These are phyloP conservation scores for Xylariaceae sp. DNA, from an alignment of 2,329 filamentous ascomycete genomes.

Conservation along the genomic window DNA sequence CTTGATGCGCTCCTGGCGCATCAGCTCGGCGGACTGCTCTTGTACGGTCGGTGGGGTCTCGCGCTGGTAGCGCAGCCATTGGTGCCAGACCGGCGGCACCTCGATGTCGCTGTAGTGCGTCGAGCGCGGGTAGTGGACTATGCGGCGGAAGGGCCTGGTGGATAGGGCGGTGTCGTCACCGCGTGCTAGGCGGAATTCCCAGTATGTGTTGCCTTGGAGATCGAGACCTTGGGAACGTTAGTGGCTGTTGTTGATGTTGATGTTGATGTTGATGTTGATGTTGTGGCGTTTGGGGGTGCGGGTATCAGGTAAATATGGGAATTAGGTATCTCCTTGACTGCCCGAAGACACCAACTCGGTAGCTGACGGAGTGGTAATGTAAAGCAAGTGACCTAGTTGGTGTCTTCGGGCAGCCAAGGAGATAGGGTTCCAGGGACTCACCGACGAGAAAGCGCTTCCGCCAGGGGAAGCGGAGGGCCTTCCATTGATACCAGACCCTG, in stretches of 20 bases:
- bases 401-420: too few species aligned
- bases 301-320: background rate
- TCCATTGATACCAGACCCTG: conserved; percentile 58
- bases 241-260: background rate
- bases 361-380: too few species aligned
- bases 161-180: conserved; percentile 27
- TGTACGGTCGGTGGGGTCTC: conserved; percentile 49
- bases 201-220: conserved; percentile 63
- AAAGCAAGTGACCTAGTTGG: background rate
- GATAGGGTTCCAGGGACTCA: conserved; percentile 29
- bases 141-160: conserved; percentile 49
- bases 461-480: conserved; percentile 59
- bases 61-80: conserved; percentile 63
- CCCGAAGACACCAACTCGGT: too few species aligned
- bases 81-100: conserved; percentile 62
- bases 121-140: conserved; percentile 54
- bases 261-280: too few species aligned
- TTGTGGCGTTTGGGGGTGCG: background rate
- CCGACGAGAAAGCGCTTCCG: conserved; percentile 60
- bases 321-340: too few species aligned
- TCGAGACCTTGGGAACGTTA: conserved; percentile 49
- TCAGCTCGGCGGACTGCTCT: conserved; percentile 54
- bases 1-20: conserved; percentile 51
- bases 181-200: conserved; percentile 58
- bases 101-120: conserved; percentile 52